Base-by-base conservation (phyloP, 768 basidiomycete species). In the Termitomyces sp. region DNA sequence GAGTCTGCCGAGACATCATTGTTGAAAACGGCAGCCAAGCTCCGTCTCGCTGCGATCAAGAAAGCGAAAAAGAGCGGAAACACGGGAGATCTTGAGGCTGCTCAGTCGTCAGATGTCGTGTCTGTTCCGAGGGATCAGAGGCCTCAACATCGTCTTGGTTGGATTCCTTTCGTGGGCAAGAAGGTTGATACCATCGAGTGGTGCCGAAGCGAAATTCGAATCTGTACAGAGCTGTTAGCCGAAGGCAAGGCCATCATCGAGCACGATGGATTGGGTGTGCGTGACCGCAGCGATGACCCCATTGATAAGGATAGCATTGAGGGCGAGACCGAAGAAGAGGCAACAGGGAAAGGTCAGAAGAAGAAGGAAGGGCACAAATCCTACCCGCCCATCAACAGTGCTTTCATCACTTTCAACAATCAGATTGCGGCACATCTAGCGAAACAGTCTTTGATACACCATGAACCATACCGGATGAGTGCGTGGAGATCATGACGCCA, bases 161-260 rank as follows among this genome's bases (percentile, higher is more conserved):
- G 80, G 67, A 62, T 83, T 5, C 76, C 76, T 1, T 76, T 96
- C 26, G 74, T 84, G 3, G 97, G 97, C 8, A 71, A 92, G 70
- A 90, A 96, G 71, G 95, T 98, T 16, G 97, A 98, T 74, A 84
- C 90, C 3, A 94, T 98, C 67, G 87, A 94, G 2, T 97, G 95
- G 94, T 85, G 87, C 20, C 79, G 91, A 32, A 75, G 80, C 20
- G 89, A 95, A 72, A 91, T 97, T 56, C 71, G 73, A 1, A 66
- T 75, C 1, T 84, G 85, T 56, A 83, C 78, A 18, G 67, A 67
- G 20, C 64, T 83, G 3, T 73, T 93, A 45, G 80, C 83, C 3
- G 76, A 79, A 58, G 84, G 77, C 24, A 76, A 84, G 14, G 67
- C 67, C 34, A 59, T 69, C 16, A 74, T 78, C 24, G 64, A 66